These are phyloP conservation scores for Papiliotrema terrestris DNA, from an alignment of 1,284 basidiomycete species.

Conservation along the genomic window DNA sequence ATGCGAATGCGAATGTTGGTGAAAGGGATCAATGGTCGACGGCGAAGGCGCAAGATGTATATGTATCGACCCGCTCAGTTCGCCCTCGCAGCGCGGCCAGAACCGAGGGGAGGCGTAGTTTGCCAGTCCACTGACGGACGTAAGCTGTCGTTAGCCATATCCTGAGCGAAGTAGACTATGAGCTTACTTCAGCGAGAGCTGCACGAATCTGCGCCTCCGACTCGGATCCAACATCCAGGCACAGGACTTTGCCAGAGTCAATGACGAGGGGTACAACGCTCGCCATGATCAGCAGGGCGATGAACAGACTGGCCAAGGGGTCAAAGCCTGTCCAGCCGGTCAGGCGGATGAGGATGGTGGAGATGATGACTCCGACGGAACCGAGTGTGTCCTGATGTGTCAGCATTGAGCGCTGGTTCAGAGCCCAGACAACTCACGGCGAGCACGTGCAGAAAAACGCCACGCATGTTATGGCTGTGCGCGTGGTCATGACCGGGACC, in stretches of 20 bases:
- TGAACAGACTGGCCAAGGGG: constrained; percentile 95
- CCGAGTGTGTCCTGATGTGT: constrained; percentile 22
- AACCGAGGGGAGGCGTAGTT: constrained; percentile 81
- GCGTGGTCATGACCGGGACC: constrained; percentile 50
- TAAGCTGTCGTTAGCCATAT: constrained; percentile 51
- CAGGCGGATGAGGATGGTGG: constrained; percentile 88
- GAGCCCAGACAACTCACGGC: constrained; percentile 20
- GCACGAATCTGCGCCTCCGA: constrained; percentile 63
- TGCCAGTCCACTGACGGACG: constrained; percentile 67
- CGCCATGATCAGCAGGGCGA: constrained; percentile 89
- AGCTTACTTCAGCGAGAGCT: constrained; percentile 71
- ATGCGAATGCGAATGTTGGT: constrained; percentile 46
- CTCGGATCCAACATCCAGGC: constrained; percentile 73
- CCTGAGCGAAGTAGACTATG: background rate
- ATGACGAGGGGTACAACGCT: constrained; percentile 93
- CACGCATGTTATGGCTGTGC: constrained; percentile 98
- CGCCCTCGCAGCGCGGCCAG: constrained; percentile 91
- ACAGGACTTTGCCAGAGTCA: constrained; percentile 84
- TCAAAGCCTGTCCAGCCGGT: constrained; percentile 99
- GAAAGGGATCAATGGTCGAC: constrained; percentile 56
- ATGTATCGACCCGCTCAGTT: constrained; percentile 84
- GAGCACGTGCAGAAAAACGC: constrained; percentile 73
- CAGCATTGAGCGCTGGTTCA: constrained; percentile 1
- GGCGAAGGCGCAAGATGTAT: constrained; percentile 64
- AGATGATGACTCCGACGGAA: constrained; percentile 92